These are phyloP conservation scores for Bryoerythrophyllum caledonicum DNA, from an alignment of 225 moss, liverwort and hornwort genomes.

Conservation along the genomic window DNA sequence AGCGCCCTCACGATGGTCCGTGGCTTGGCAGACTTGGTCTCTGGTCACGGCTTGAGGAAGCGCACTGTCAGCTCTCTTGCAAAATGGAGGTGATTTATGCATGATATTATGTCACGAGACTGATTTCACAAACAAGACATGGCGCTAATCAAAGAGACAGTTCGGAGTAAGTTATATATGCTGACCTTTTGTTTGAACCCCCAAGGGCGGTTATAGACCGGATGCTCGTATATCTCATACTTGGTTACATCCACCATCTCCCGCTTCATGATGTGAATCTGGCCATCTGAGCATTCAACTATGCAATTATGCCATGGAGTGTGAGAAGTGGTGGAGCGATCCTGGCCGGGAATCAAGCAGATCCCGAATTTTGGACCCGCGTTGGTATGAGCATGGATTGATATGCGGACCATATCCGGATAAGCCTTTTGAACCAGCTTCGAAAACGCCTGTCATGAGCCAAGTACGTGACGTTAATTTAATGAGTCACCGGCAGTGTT, in stretches of 20 bases:
- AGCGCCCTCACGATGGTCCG: no score
- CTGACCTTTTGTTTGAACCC: conserved; percentile 15
- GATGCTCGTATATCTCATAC: neutral
- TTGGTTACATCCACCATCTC: neutral
- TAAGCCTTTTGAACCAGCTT: neutral
- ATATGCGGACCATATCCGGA: neutral
- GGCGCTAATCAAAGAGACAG: neutral
- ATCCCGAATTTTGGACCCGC: neutral
- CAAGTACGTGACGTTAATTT: neutral
- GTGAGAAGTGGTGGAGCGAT: neutral
- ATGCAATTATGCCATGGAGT: conserved; percentile 8
- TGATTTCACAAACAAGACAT: no score
- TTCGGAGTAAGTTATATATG: neutral
- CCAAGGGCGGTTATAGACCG: neutral
- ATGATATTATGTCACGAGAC: no score
- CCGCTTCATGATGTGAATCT: neutral
- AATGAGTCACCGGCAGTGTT: neutral
- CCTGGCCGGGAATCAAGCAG: neutral
- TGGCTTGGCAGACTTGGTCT: neutral
- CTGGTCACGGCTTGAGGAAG: conserved; percentile 9
- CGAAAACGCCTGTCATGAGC: neutral
- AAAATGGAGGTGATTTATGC: no score
- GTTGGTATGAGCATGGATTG: conserved; percentile 2
- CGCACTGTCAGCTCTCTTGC: neutral
- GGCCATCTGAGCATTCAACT: neutral